Percentiles rank a stretch among this genome's conserved stretches.
Conservation (phyloP, 2,329 filamentous ascomycete species). For the Calonectria naviculata region DNA sequence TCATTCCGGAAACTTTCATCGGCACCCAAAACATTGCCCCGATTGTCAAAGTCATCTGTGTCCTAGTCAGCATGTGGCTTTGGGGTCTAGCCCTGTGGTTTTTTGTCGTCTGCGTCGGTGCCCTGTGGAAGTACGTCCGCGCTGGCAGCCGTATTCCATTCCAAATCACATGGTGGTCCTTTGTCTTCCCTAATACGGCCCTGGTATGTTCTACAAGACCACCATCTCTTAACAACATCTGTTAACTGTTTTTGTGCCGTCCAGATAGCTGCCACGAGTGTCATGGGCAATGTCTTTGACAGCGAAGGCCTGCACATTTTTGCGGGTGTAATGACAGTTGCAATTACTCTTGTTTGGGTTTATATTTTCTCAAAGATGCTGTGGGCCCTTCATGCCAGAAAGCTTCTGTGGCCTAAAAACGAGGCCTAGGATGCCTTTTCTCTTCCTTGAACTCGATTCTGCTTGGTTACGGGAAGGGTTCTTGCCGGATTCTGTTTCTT, state of each 20-base stretch:
- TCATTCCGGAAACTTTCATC: slow-evolving; percentile 57
- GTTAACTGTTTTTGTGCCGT: neutral
- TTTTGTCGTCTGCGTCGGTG: slow-evolving; percentile 82
- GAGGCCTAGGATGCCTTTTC: slow-evolving; percentile 11
- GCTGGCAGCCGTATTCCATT: slow-evolving; percentile 73
- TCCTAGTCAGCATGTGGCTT: slow-evolving; percentile 80
- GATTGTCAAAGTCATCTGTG: slow-evolving; percentile 59
- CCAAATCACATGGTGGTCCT: slow-evolving; percentile 88
- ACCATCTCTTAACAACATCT: neutral
- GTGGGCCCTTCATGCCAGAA: slow-evolving; percentile 70
- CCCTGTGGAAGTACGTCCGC: slow-evolving; percentile 75
- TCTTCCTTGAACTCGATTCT: neutral
- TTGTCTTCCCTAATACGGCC: slow-evolving; percentile 84
- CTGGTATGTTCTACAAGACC: slow-evolving; percentile 52
- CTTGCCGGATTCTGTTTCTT: neutral
- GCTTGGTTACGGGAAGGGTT: neutral
- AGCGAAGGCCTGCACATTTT: slow-evolving; percentile 71
- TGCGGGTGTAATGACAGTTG: slow-evolving; percentile 74
- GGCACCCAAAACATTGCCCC: slow-evolving; percentile 54
- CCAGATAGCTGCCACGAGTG: slow-evolving; percentile 75
- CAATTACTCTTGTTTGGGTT: slow-evolving; percentile 75
- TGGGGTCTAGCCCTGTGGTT: slow-evolving; percentile 89
- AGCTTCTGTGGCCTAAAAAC: slow-evolving; percentile 83
- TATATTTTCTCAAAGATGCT: slow-evolving; percentile 78
- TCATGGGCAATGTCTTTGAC: slow-evolving; percentile 72